Evolutionary conservation across 2,329 filamentous ascomycete species (phyloP).

Genomic region (Dothidotthia symphoricarpi): DNA sequence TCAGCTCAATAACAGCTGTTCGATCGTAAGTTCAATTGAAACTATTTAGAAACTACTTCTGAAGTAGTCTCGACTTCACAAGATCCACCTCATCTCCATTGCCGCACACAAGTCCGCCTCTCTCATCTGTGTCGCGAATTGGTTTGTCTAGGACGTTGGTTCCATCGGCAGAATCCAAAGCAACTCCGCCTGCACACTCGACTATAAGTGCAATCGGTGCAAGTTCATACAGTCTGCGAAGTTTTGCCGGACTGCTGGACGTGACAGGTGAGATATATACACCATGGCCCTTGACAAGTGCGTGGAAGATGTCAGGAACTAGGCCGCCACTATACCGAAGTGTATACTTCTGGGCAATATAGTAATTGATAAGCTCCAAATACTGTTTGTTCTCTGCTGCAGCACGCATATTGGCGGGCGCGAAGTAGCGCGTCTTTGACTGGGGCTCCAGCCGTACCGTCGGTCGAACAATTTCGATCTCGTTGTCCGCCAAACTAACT

Average conservation of each 20-base stretch:
- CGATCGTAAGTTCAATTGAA: too few relatives aligned
- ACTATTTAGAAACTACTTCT: too few relatives aligned
- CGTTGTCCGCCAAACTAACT: conserved; percentile 43
- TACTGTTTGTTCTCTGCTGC: conserved; percentile 55
- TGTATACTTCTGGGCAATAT: conserved; percentile 56
- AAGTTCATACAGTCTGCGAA: conserved; percentile 60
- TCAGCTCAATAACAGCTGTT: too few relatives aligned
- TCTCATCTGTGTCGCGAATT: conserved; percentile 32
- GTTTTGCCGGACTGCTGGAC: conserved; percentile 53
- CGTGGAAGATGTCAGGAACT: conserved; percentile 61
- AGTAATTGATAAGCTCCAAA: conserved; percentile 50
- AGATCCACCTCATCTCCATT: conserved; percentile 30
- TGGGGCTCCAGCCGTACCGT: conserved; percentile 41
- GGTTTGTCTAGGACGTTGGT: conserved; percentile 18
- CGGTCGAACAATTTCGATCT: conserved; percentile 46
- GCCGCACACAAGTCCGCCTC: conserved; percentile 34
- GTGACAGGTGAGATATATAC: conserved; percentile 61
- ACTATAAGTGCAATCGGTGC: conserved; percentile 60
- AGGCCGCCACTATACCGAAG: conserved; percentile 61
- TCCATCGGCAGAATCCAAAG: conserved; percentile 50
- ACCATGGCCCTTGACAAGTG: conserved; percentile 61
- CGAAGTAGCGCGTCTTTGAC: conserved; percentile 58
- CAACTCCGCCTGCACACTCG: conserved; percentile 59
- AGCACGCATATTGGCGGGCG: conserved; percentile 60
- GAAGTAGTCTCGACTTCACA: conserved; percentile 10